Conservation (phyloP, 495 filamentous ascomycete species). For the Lentithecium fluviatile region DNA sequence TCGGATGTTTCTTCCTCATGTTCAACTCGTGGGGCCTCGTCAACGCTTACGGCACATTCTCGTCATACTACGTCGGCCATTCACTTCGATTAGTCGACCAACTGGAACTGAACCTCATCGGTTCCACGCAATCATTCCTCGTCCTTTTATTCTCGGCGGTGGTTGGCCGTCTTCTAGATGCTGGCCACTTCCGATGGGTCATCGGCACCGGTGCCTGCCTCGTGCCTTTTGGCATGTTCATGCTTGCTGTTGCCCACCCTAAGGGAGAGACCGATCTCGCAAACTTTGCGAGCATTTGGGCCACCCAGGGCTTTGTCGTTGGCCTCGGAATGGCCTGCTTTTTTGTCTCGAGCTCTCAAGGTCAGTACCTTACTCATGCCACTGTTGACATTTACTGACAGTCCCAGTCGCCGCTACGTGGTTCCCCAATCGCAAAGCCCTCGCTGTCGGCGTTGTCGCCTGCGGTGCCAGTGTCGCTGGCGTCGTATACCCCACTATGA, state of each 20-base stretch:
- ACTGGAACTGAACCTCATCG: slow-evolving; percentile 45
- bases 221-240: slow-evolving; percentile 42
- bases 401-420: slow-evolving; percentile 44
- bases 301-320: slow-evolving; percentile 45
- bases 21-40: slow-evolving; percentile 48
- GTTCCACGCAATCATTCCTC: slow-evolving; percentile 42
- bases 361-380: slow-evolving; percentile 24
- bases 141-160: slow-evolving; percentile 43
- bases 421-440: slow-evolving; percentile 43
- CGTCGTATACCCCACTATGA: slow-evolving; percentile 43
- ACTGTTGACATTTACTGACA: slow-evolving; percentile 3
- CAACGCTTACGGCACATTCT: slow-evolving; percentile 47
- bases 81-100: slow-evolving; percentile 37
- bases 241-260: slow-evolving; percentile 39
- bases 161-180: slow-evolving; percentile 47
- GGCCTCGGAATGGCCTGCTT: slow-evolving; percentile 50
- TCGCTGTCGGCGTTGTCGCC: slow-evolving; percentile 48
- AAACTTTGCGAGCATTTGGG: slow-evolving; percentile 42
- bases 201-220: slow-evolving; percentile 39
- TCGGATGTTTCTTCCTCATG: slow-evolving; percentile 49
- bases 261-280: slow-evolving; percentile 28
- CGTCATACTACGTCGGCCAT: slow-evolving; percentile 44
- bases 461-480: slow-evolving; percentile 46
- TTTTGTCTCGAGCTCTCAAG: slow-evolving; percentile 49
- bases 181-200: slow-evolving; percentile 40